A percentile compares a stretch with the other conserved stretches of the same genome.
Evolutionary conservation across 345 rosid species (phyloP).

Genomic region (Euphorbia lathyris): DNA sequence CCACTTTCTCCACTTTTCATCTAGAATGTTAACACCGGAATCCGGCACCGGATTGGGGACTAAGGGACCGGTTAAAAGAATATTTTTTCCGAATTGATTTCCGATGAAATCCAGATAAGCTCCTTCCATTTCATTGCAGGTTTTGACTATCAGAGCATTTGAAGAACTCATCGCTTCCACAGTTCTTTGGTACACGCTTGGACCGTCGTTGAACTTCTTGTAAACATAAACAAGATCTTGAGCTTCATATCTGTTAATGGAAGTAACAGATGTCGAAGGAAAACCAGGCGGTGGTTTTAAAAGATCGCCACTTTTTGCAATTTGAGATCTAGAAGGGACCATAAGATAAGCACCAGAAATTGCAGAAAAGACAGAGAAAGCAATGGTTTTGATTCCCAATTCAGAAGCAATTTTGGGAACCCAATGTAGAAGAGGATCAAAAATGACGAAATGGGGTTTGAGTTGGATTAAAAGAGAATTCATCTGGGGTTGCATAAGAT

Average conservation of each 20-base stretch:
- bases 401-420: slow-evolving; percentile 16
- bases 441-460: slow-evolving; percentile 32
- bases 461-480: too few species aligned
- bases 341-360: neutral
- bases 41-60: slow-evolving; percentile 30
- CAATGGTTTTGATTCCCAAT: neutral
- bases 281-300: slow-evolving; percentile 25
- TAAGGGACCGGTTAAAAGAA: slow-evolving; percentile 30
- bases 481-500: slow-evolving; percentile 35
- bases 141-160: slow-evolving; percentile 19
- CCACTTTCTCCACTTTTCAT: slow-evolving; percentile 35
- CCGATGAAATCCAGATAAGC: slow-evolving; percentile 23
- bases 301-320: slow-evolving; percentile 8
- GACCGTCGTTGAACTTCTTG: slow-evolving; percentile 14
- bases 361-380: slow-evolving; percentile 5
- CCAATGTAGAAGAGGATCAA: slow-evolving; percentile 14
- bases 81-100: slow-evolving; percentile 22
- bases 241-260: slow-evolving; percentile 21
- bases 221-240: slow-evolving; percentile 8
- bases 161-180: neutral
- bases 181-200: too few species aligned
- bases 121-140: slow-evolving; percentile 29
- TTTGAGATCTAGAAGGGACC: slow-evolving; percentile 11
- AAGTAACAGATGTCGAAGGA: slow-evolving; percentile 13
- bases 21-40: too few species aligned